A percentile compares a stretch with the other conserved stretches of the same genome.
Conservation (phyloP, 106 monocot genomes). For the Xerophyta viscosa region DNA sequence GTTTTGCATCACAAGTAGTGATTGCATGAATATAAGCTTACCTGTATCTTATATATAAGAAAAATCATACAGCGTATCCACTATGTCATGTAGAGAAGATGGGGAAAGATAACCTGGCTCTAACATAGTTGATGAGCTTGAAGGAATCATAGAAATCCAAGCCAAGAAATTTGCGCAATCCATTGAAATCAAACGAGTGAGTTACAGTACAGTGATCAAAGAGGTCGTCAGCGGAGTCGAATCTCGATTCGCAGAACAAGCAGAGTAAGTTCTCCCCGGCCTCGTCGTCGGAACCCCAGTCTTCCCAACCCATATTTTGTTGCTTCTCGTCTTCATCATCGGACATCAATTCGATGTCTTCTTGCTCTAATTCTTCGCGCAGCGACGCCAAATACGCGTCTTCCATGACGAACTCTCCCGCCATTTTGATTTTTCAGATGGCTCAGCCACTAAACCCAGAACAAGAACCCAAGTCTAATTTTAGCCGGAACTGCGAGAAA, state of each 20-base stretch:
- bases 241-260: conserved; percentile 61
- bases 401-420: too few relatives aligned
- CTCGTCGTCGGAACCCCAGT: conserved; percentile 47
- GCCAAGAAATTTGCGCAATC: conserved; percentile 25
- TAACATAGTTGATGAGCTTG: conserved; percentile 89
- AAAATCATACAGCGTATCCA: background rate
- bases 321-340: conserved; percentile 35
- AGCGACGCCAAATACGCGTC: too few relatives aligned
- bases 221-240: conserved; percentile 22
- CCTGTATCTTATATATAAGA: background rate
- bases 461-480: too few relatives aligned
- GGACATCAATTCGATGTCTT: background rate
- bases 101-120: conserved; percentile 44
- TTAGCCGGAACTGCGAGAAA: too few relatives aligned
- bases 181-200: conserved; percentile 70
- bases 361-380: too few relatives aligned
- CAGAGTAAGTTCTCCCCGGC: conserved; percentile 33
- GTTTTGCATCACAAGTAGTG: too few relatives aligned
- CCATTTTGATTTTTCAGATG: too few relatives aligned
- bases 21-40: too few relatives aligned
- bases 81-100: background rate
- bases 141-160: conserved; percentile 85
- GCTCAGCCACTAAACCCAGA: too few relatives aligned
- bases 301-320: conserved; percentile 43
- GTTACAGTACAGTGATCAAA: conserved; percentile 59